These are phyloP conservation scores for Monosporascus sp. DNA, from an alignment of 2,329 filamentous ascomycete genomes.

Conservation along the genomic window DNA sequence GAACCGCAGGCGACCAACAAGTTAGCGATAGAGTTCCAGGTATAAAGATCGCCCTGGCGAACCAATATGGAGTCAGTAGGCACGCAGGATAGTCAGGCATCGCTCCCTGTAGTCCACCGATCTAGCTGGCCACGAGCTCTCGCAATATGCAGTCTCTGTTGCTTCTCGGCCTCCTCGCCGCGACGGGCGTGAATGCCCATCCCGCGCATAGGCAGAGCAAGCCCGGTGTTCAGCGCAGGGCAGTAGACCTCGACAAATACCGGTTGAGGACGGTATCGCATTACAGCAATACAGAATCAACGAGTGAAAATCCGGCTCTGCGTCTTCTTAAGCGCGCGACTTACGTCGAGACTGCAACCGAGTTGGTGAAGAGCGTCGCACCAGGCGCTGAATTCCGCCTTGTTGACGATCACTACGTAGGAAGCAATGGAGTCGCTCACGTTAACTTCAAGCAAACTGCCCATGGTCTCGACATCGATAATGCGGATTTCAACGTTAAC, in stretches of 20 bases:
- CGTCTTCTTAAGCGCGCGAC: slow-evolving; percentile 25
- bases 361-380: slow-evolving; percentile 34
- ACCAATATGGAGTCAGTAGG: slow-evolving; percentile 8
- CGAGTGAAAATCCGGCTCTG: slow-evolving; percentile 17
- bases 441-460: slow-evolving; percentile 56
- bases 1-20: neutral
- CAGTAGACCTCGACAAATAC: slow-evolving; percentile 28
- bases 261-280: slow-evolving; percentile 24
- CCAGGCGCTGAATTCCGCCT: slow-evolving; percentile 43
- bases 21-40: neutral
- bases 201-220: slow-evolving; percentile 17
- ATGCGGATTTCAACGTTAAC: slow-evolving; percentile 57
- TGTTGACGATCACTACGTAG: slow-evolving; percentile 47
- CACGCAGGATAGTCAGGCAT: slow-evolving; percentile 13
- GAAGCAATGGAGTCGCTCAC: slow-evolving; percentile 50
- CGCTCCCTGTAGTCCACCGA: neutral
- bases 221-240: slow-evolving; percentile 24
- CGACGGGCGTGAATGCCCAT: slow-evolving; percentile 24
- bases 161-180: slow-evolving; percentile 28
- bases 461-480: slow-evolving; percentile 55
- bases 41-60: slow-evolving; percentile 18
- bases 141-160: slow-evolving; percentile 26
- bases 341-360: slow-evolving; percentile 40
- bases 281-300: slow-evolving; percentile 26
- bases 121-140: slow-evolving; percentile 6